phyloP scores from a whole-genome alignment of 176 grass and related monocot genomes.

The Zizania latifolia region DNA sequence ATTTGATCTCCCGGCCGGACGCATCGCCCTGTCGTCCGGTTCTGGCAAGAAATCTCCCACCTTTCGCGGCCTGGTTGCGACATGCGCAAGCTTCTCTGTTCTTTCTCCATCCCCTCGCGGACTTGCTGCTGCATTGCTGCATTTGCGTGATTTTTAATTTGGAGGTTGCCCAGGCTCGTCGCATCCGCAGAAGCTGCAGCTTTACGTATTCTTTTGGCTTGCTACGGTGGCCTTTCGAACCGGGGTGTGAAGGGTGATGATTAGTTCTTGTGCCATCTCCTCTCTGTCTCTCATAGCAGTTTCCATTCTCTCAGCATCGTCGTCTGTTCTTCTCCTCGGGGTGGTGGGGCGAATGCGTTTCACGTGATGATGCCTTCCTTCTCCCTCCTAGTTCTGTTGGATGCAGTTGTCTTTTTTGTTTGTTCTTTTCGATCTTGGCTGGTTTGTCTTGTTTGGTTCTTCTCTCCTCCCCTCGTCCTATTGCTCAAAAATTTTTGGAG shows the following conservation, averaged over 20 bases:
- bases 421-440: slow-evolving; percentile 27
- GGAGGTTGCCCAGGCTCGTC: background rate
- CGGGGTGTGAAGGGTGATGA: slow-evolving; percentile 18
- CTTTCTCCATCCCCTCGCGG: background rate
- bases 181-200: background rate
- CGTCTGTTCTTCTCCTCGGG: slow-evolving; percentile 1
- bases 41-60: slow-evolving; percentile 22
- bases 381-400: background rate
- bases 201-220: slow-evolving; percentile 7
- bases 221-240: slow-evolving; percentile 8
- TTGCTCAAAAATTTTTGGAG: slow-evolving; percentile 3
- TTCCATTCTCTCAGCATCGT: background rate
- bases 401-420: slow-evolving; percentile 27
- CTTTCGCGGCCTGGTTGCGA: slow-evolving; percentile 27
- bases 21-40: background rate
- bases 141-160: background rate
- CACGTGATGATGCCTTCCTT: slow-evolving; percentile 31
- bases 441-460: slow-evolving; percentile 9
- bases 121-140: background rate
- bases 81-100: slow-evolving; percentile 5
- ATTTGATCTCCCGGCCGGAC: slow-evolving; percentile 7
- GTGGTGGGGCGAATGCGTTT: slow-evolving; percentile 18
- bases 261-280: slow-evolving; percentile 17
- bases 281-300: background rate
- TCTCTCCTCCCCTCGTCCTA: background rate